Percentiles rank a stretch among this genome's conserved stretches.
Conservation (phyloP, 2,329 filamentous ascomycete species). For the Tolypocladium paradoxum region DNA sequence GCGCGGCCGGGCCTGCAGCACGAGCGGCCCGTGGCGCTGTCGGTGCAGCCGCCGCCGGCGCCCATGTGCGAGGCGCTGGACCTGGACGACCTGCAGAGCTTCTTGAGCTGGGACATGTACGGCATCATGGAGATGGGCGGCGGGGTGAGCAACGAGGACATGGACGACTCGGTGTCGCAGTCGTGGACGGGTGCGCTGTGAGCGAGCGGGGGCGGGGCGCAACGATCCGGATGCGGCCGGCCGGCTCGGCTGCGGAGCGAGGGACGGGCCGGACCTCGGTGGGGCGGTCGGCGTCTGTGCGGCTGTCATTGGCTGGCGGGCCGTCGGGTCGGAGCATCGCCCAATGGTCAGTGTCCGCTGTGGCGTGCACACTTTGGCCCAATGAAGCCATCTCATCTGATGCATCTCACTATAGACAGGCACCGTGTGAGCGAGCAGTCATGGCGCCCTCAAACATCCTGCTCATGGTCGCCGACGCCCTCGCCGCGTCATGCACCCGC, state of each 20-base stretch:
- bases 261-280: neutral
- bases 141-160: conserved; percentile 21
- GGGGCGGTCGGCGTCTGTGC: conserved; percentile 2
- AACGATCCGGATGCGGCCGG: too few species aligned
- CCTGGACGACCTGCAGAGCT: conserved; percentile 26
- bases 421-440: too few species aligned
- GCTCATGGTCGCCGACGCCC: too few species aligned
- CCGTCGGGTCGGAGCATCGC: conserved; percentile 5
- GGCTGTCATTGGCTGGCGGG: neutral
- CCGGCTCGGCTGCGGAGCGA: neutral
- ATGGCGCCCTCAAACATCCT: too few species aligned
- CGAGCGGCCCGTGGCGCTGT: conserved; percentile 21
- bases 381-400: too few species aligned
- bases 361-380: too few species aligned
- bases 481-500: conserved; percentile 6
- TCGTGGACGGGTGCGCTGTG: conserved; percentile 15
- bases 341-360: too few species aligned
- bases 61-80: conserved; percentile 25
- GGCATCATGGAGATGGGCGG: conserved; percentile 30
- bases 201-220: too few species aligned
- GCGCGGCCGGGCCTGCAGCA: conserved; percentile 23
- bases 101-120: conserved; percentile 29
- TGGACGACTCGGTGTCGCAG: conserved; percentile 21
- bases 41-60: conserved; percentile 8
- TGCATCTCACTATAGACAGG: too few species aligned